Evolutionary conservation across 352 stramenopile species (phyloP).

Genomic region (Globisporangium ultimum): DNA sequence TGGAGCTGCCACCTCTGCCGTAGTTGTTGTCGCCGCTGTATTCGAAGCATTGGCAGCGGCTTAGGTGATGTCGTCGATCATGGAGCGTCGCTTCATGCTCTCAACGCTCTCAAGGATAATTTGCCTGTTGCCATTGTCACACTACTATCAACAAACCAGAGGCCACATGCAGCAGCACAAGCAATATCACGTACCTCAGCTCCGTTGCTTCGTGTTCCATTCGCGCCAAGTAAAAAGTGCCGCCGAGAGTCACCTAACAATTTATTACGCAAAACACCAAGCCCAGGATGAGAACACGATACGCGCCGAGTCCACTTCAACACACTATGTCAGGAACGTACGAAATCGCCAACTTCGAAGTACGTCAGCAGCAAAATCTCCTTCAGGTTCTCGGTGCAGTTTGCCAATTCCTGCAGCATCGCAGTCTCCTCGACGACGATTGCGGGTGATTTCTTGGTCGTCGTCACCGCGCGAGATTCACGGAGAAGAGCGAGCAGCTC

Average conservation of each 20-base stretch:
- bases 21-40: not conserved
- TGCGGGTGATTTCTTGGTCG: slow-evolving; percentile 21
- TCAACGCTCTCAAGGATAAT: slow-evolving; percentile 36
- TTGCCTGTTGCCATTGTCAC: slow-evolving; percentile 12
- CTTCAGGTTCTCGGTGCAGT: slow-evolving; percentile 31
- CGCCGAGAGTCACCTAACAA: slow-evolving; percentile 29
- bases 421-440: slow-evolving; percentile 36
- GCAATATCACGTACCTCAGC: slow-evolving; percentile 19
- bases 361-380: slow-evolving; percentile 62
- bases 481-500: slow-evolving; percentile 42
- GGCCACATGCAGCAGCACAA: not conserved
- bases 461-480: slow-evolving; percentile 15
- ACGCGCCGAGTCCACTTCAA: not conserved
- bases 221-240: slow-evolving; percentile 65
- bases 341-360: slow-evolving; percentile 75
- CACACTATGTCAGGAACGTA: slow-evolving; percentile 11
- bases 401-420: slow-evolving; percentile 46
- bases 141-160: not conserved
- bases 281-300: not conserved
- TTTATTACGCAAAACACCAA: not conserved
- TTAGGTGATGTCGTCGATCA: not conserved
- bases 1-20: not conserved
- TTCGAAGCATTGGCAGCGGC: slow-evolving; percentile 1
- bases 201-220: slow-evolving; percentile 63
- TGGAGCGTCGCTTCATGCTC: slow-evolving; percentile 13